A percentile compares a stretch with the other conserved stretches of the same genome.
phyloP scores from a whole-genome alignment of 23 red algal species.

The Agarophyton chilense region DNA sequence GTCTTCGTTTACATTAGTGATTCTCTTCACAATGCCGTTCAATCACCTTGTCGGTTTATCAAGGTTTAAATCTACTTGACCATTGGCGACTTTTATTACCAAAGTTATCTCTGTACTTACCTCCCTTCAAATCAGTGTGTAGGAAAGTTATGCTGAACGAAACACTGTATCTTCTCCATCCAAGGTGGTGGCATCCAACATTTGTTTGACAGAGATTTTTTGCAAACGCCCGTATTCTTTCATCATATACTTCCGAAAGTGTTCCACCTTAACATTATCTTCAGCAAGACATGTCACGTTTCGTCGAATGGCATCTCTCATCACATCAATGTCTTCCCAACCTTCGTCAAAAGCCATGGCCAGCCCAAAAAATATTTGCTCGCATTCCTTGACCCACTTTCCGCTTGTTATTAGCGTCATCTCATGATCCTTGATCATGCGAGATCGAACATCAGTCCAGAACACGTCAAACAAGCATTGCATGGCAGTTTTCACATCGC shows the following conservation, averaged over 20 bases:
- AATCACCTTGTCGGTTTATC: not conserved
- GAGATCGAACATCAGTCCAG: slow-evolving; percentile 57
- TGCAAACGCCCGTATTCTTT: slow-evolving; percentile 32
- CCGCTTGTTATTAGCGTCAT: slow-evolving; percentile 45
- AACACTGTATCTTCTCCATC: slow-evolving; percentile 23
- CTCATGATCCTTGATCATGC: slow-evolving; percentile 67
- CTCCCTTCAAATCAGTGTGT: not conserved
- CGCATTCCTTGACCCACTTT: slow-evolving; percentile 78
- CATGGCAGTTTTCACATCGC: slow-evolving; percentile 55
- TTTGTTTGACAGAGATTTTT: slow-evolving; percentile 19
- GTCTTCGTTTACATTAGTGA: not conserved
- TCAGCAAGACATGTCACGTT: slow-evolving; percentile 42
- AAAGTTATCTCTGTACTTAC: not conserved
- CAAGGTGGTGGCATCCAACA: slow-evolving; percentile 27
- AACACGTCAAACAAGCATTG: slow-evolving; percentile 70
- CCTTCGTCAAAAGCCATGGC: slow-evolving; percentile 66
- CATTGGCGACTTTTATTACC: not conserved
- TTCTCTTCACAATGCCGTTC: not conserved
- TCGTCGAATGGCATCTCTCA: slow-evolving; percentile 42
- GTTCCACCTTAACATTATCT: slow-evolving; percentile 7
- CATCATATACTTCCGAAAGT: slow-evolving; percentile 49
- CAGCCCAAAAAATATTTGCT: slow-evolving; percentile 63
- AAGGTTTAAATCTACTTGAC: not conserved
- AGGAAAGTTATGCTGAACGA: not conserved
- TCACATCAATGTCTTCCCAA: slow-evolving; percentile 34